phyloP scores from a whole-genome alignment of 2,329 filamentous ascomycete genomes.

The Neonectria neomacrospora region DNA sequence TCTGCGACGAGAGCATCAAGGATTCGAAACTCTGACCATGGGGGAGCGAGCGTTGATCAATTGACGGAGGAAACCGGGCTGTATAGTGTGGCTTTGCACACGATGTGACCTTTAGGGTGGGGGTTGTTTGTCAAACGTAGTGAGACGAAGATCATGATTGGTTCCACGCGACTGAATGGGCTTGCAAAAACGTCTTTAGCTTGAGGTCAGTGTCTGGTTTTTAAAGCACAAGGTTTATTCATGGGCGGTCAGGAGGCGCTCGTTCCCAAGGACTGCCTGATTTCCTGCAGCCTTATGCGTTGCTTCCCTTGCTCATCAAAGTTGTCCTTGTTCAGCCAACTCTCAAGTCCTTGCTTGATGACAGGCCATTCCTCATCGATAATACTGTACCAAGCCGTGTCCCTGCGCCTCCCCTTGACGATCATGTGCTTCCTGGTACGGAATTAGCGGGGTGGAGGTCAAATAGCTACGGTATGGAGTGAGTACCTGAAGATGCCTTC shows the following conservation, averaged over 20 bases:
- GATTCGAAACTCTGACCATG: not conserved
- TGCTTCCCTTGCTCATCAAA: conserved; percentile 67
- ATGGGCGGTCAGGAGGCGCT: not conserved
- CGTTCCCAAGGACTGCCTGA: conserved; percentile 17
- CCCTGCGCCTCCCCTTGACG: conserved; percentile 64
- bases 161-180: not conserved
- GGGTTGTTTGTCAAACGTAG: not conserved
- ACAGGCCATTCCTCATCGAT: conserved; percentile 67
- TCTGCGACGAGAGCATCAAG: too few relatives aligned
- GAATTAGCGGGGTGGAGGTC: not conserved
- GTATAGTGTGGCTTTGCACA: not conserved
- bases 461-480: not conserved
- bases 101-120: not conserved
- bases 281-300: conserved; percentile 55
- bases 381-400: conserved; percentile 71
- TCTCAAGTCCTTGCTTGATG: conserved; percentile 58
- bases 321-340: conserved; percentile 65
- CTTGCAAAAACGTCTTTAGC: not conserved
- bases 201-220: not conserved
- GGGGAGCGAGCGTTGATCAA: not conserved
- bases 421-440: conserved; percentile 65
- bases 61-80: not conserved
- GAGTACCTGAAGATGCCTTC: conserved; percentile 67
- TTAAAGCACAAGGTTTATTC: not conserved
- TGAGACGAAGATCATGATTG: not conserved